These are phyloP conservation scores for Orobanche coerulescens DNA, from an alignment of 257 asterid genomes.

Conservation along the genomic window DNA sequence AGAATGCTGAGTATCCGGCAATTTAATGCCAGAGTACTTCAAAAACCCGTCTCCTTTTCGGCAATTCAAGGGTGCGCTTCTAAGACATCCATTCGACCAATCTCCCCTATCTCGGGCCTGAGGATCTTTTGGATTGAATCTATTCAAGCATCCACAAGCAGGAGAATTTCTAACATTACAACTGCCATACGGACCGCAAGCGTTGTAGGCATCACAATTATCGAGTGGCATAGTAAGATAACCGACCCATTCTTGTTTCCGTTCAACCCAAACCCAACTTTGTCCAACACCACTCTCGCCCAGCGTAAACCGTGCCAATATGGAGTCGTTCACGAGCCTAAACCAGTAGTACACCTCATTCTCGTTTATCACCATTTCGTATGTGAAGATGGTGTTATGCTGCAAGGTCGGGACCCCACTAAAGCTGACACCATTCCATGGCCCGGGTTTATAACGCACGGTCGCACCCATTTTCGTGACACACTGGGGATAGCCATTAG, in stretches of 20 bases:
- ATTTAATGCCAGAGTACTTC: slow-evolving; percentile 5
- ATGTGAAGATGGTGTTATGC: not conserved
- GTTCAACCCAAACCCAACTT: slow-evolving; percentile 25
- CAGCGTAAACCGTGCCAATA: not conserved
- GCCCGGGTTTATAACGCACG: slow-evolving; percentile 21
- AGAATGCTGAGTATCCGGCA: slow-evolving; percentile 9
- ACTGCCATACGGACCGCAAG: slow-evolving; percentile 23
- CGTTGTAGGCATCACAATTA: slow-evolving; percentile 24
- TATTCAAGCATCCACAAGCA: not conserved
- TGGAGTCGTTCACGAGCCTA: not conserved
- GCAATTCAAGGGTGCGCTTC: slow-evolving; percentile 7
- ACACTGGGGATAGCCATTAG: slow-evolving; percentile 35
- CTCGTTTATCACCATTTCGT: slow-evolving; percentile 6
- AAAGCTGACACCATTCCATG: slow-evolving; percentile 36
- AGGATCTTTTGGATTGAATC: slow-evolving; percentile 4
- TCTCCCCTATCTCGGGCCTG: slow-evolving; percentile 1
- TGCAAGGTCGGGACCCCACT: slow-evolving; percentile 24
- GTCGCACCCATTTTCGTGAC: slow-evolving; percentile 4
- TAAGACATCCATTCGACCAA: slow-evolving; percentile 4
- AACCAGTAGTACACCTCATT: slow-evolving; percentile 14
- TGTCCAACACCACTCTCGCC: slow-evolving; percentile 2
- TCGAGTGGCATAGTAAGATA: slow-evolving; percentile 20
- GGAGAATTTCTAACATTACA: slow-evolving; percentile 1
- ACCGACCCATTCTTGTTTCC: slow-evolving; percentile 18
- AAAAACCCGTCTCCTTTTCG: not conserved